Conservation (phyloP, 2,329 filamentous ascomycete genomes). For the Phialocephala subalpina region DNA sequence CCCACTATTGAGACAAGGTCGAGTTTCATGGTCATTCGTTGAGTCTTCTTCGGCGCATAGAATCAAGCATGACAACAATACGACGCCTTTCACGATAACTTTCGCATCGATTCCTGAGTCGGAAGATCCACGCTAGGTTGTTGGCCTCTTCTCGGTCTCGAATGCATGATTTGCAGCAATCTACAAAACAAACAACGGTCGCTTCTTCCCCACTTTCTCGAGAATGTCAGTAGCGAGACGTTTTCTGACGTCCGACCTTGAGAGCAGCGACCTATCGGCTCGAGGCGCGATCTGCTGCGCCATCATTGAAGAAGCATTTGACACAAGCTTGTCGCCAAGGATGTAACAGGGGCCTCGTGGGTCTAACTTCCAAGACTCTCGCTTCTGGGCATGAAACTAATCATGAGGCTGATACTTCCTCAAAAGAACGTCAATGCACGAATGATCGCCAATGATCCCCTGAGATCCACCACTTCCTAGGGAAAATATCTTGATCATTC, state of each 20-base stretch:
- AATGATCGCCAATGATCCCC: slow-evolving; percentile 2
- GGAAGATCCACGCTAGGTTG: neutral
- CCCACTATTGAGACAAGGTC: neutral
- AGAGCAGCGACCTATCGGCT: slow-evolving; percentile 4
- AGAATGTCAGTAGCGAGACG: neutral
- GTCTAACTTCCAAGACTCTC: neutral
- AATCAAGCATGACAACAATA: neutral
- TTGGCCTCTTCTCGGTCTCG: neutral
- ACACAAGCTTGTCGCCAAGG: slow-evolving; percentile 3
- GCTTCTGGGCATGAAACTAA: slow-evolving; percentile 13
- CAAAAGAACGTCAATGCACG: slow-evolving; percentile 9
- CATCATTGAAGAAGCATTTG: slow-evolving; percentile 2
- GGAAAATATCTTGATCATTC: neutral
- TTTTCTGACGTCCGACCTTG: slow-evolving; percentile 2
- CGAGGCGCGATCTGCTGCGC: slow-evolving; percentile 5
- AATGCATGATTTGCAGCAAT: neutral
- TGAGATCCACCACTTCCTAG: neutral
- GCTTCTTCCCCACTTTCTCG: neutral
- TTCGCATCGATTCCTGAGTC: neutral
- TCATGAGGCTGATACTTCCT: slow-evolving; percentile 8
- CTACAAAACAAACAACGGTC: neutral
- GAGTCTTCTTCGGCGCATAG: neutral
- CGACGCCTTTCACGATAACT: neutral
- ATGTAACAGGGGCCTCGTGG: neutral
- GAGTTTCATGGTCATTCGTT: neutral